These are phyloP conservation scores for Cyamopsis tetragonoloba DNA, from an alignment of 306 rosid genomes.

Conservation along the genomic window DNA sequence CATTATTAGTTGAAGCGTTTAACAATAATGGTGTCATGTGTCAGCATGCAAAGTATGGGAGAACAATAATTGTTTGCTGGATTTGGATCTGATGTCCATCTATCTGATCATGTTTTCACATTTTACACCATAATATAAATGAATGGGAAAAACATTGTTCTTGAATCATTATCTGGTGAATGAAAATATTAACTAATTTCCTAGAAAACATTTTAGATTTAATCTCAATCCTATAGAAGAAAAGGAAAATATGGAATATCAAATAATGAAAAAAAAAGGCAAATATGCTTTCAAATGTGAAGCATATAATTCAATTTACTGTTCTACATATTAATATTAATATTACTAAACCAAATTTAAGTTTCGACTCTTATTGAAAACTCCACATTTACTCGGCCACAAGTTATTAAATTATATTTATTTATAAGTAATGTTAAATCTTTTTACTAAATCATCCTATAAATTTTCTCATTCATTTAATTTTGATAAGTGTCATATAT, in stretches of 20 bases:
- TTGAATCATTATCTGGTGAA: not conserved
- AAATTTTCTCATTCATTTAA: no score
- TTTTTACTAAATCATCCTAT: no score
- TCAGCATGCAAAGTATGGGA: conserved; percentile 6
- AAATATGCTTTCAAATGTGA: not conserved
- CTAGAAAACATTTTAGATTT: not conserved
- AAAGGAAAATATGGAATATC: no score
- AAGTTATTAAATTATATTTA: no score
- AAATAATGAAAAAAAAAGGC: no score
- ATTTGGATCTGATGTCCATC: not conserved
- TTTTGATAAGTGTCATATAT: no score
- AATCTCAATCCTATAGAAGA: not conserved
- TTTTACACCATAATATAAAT: not conserved
- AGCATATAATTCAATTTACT: no score
- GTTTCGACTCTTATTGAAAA: no score
- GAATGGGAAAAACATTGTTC: not conserved
- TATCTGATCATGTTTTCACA: not conserved
- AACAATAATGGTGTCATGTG: conserved; percentile 10
- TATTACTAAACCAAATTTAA: no score
- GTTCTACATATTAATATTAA: not conserved
- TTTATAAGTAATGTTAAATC: no score
- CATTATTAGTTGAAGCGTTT: not conserved
- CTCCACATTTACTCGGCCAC: not conserved
- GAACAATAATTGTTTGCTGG: conserved; percentile 8
- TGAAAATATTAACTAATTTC: not conserved